phyloP scores from a whole-genome alignment of 371 early-diverging fungal species.

The Edhazardia aedis region DNA sequence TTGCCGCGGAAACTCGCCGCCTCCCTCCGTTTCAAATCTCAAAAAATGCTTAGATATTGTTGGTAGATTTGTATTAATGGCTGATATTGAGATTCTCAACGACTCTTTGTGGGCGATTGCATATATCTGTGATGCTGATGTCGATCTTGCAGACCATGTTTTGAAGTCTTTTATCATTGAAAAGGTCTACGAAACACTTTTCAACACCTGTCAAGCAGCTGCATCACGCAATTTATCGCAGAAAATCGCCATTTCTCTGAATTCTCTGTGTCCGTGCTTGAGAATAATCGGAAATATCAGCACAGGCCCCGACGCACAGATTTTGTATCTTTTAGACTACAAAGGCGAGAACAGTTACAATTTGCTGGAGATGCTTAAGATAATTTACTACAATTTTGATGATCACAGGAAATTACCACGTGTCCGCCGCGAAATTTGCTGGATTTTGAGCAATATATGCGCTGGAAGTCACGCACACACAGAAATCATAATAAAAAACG shows the following conservation, averaged over 20 bases:
- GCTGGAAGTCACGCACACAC: slow-evolving; percentile 37
- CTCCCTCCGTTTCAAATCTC: slow-evolving; percentile 30
- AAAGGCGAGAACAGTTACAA: no score
- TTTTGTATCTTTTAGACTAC: background rate
- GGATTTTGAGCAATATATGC: slow-evolving; percentile 44
- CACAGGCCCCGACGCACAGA: slow-evolving; percentile 32
- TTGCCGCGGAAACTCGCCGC: slow-evolving; percentile 42
- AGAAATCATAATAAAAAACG: slow-evolving; percentile 22
- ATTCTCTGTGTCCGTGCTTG: slow-evolving; percentile 37
- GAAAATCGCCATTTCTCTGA: slow-evolving; percentile 6
- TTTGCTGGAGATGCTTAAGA: slow-evolving; percentile 23
- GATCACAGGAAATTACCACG: slow-evolving; percentile 26
- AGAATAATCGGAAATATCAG: slow-evolving; percentile 44
- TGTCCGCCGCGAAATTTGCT: slow-evolving; percentile 46
- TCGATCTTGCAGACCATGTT: slow-evolving; percentile 16
- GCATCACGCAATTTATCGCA: background rate
- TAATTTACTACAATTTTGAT: slow-evolving; percentile 30
- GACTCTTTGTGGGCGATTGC: slow-evolving; percentile 45
- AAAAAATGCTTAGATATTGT: slow-evolving; percentile 15
- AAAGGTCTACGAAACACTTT: background rate
- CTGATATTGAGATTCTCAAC: slow-evolving; percentile 29
- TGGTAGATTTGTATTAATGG: slow-evolving; percentile 10
- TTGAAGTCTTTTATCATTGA: slow-evolving; percentile 5
- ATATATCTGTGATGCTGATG: slow-evolving; percentile 41
- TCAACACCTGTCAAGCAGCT: background rate